Conservation (phyloP, 2,329 filamentous ascomycete genomes). For the Paecilomyces fulvus region DNA sequence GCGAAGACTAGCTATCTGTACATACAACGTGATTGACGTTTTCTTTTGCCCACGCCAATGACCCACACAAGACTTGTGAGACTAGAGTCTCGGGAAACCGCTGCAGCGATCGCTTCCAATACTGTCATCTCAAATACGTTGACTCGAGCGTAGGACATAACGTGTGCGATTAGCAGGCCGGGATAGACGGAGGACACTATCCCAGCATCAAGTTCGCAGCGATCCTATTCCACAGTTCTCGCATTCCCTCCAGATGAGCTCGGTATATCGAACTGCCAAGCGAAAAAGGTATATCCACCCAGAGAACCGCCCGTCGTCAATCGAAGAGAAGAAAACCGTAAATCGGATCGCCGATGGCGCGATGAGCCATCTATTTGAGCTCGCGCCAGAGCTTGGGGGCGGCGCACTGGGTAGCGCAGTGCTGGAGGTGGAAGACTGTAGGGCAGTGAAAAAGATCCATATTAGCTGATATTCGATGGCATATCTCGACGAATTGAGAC, state of each 20-base stretch:
- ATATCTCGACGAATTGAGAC: constrained; percentile 1
- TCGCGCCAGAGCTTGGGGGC: constrained; percentile 90
- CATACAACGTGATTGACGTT: constrained; percentile 19
- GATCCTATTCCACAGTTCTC: background rate
- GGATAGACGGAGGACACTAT: background rate
- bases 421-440: constrained; percentile 96
- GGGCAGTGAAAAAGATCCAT: background rate
- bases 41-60: background rate
- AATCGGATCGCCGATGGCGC: constrained; percentile 6
- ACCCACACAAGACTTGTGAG: background rate
- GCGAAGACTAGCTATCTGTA: constrained; percentile 35
- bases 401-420: constrained; percentile 88
- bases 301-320: constrained; percentile 6
- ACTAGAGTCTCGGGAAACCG: background rate
- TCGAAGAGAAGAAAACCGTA: constrained; percentile 10
- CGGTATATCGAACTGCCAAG: background rate
- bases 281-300: background rate
- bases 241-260: background rate
- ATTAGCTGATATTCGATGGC: background rate
- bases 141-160: background rate
- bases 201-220: background rate
- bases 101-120: no score
- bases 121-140: background rate
- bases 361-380: constrained; percentile 64
- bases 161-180: background rate